phyloP scores from a whole-genome alignment of 1,139 yeast species.

The Arxiozyma telluris region DNA sequence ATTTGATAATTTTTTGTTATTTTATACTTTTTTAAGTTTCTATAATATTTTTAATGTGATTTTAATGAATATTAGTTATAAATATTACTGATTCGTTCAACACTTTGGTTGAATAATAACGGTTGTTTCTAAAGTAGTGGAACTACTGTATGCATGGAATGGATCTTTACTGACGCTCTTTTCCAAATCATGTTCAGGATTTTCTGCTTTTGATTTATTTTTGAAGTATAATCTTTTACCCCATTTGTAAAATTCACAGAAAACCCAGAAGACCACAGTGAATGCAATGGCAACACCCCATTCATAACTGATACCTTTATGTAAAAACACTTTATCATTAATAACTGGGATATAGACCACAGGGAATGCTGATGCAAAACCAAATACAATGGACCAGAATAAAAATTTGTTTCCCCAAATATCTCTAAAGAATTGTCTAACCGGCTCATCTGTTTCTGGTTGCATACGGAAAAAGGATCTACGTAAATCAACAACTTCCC shows the following conservation, averaged over 20 bases:
- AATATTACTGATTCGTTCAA: not conserved
- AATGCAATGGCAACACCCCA: constrained; percentile 76
- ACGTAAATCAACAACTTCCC: constrained; percentile 80
- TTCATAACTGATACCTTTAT: constrained; percentile 65
- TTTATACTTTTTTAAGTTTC: too few species aligned
- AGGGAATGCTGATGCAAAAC: constrained; percentile 68
- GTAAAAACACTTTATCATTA: constrained; percentile 68
- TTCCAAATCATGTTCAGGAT: constrained; percentile 60
- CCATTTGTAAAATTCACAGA: constrained; percentile 62
- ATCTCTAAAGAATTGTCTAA: constrained; percentile 52
- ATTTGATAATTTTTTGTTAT: too few species aligned
- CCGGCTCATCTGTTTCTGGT: constrained; percentile 54
- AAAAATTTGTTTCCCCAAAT: constrained; percentile 70
- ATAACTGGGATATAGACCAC: constrained; percentile 83
- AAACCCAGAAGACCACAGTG: constrained; percentile 47
- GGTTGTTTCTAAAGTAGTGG: constrained; percentile 24
- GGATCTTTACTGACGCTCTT: constrained; percentile 43
- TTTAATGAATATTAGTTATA: not conserved
- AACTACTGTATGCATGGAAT: constrained; percentile 43
- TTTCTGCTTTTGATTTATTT: constrained; percentile 35
- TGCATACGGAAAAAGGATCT: constrained; percentile 70
- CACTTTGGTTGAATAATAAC: constrained; percentile 9
- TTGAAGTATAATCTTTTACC: constrained; percentile 51
- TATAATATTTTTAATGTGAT: too few species aligned
- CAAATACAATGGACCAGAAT: constrained; percentile 75